These are phyloP conservation scores for Wickerhamiella brachini DNA, from an alignment of 805 yeast species.

Conservation along the genomic window DNA sequence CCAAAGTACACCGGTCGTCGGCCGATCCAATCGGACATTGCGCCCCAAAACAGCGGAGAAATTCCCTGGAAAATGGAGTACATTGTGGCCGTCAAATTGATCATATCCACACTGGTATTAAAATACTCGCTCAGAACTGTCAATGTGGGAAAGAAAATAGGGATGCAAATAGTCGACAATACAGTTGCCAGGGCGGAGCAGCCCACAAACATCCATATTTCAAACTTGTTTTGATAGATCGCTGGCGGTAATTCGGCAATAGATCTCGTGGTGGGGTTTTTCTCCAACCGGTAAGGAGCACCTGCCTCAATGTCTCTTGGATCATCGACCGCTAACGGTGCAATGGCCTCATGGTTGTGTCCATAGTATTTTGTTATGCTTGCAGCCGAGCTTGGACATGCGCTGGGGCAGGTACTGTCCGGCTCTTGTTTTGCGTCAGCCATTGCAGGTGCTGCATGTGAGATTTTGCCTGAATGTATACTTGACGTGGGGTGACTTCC, in stretches of 20 bases:
- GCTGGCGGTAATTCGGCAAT: background rate
- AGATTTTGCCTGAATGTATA: background rate
- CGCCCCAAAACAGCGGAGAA: conserved; percentile 55
- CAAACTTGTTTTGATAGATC: conserved; percentile 1
- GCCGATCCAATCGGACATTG: conserved; percentile 57
- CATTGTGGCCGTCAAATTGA: conserved; percentile 62
- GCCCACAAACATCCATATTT: conserved; percentile 10
- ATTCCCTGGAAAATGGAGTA: conserved; percentile 67
- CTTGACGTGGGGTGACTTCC: background rate
- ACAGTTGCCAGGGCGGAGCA: conserved; percentile 8
- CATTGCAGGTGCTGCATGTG: background rate
- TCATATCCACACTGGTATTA: conserved; percentile 38
- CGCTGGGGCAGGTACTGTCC: background rate
- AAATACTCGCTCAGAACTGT: conserved; percentile 43
- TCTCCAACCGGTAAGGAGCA: background rate
- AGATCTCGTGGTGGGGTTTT: background rate
- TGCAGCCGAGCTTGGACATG: background rate
- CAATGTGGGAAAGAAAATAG: conserved; percentile 71
- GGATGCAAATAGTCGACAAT: conserved; percentile 50
- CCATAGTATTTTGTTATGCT: background rate
- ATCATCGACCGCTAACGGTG: background rate
- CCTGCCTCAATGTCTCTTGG: background rate
- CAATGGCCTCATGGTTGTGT: background rate
- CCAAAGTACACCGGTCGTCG: conserved; percentile 51
- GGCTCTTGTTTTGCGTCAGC: background rate